Conservation (phyloP, 305 asterid species). For the Ilex paraguariensis region DNA sequence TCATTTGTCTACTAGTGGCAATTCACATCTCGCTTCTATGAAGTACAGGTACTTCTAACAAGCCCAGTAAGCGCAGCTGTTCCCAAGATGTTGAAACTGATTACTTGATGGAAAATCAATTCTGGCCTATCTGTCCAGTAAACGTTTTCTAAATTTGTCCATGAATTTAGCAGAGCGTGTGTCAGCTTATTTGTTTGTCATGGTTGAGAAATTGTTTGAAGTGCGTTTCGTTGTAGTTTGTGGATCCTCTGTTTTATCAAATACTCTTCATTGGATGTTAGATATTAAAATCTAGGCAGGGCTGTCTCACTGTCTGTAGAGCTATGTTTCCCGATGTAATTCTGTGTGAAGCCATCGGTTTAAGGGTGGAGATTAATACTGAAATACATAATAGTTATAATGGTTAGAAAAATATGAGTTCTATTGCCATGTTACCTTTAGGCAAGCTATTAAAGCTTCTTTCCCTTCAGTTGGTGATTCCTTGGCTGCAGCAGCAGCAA, state of each 20-base stretch:
- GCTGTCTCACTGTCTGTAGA: neutral
- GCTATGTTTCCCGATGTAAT: neutral
- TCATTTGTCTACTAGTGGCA: conserved; percentile 9
- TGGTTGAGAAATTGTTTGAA: conserved; percentile 28
- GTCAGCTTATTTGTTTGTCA: conserved; percentile 32
- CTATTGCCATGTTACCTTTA: too few species aligned
- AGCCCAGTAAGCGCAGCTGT: conserved; percentile 26
- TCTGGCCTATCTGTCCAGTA: conserved; percentile 23
- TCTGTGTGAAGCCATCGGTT: neutral
- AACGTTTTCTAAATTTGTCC: conserved; percentile 14
- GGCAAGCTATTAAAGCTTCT: too few species aligned
- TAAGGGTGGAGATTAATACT: neutral
- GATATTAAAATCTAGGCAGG: neutral
- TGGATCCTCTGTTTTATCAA: neutral
- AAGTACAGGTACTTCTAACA: conserved; percentile 20
- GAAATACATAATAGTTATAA: too few species aligned
- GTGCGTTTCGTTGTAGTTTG: conserved; percentile 25
- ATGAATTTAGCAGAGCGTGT: conserved; percentile 20
- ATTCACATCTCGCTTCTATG: conserved; percentile 26
- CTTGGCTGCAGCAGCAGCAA: too few species aligned
- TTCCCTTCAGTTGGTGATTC: too few species aligned
- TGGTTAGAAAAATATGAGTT: too few species aligned
- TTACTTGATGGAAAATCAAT: conserved; percentile 29
- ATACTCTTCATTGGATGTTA: neutral
- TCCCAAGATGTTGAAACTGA: conserved; percentile 30